These are phyloP conservation scores for Populus pruinosa DNA, from an alignment of 345 rosid species.

Conservation along the genomic window DNA sequence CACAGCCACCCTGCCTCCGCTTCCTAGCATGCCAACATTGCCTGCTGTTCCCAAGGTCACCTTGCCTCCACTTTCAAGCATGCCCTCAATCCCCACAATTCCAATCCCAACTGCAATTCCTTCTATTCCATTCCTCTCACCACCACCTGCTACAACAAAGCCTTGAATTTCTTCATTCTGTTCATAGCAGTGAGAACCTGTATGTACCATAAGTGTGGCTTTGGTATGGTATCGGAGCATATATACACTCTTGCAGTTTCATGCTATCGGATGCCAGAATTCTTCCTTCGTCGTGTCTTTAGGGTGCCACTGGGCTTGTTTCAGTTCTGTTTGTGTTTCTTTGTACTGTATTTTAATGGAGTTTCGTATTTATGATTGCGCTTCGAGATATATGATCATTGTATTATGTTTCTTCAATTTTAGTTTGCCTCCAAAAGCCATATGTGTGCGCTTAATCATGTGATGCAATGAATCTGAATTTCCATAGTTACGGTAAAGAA, in stretches of 20 bases:
- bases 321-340: background rate
- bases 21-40: conserved; percentile 16
- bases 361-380: background rate
- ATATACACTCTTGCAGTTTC: background rate
- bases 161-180: conserved; percentile 14
- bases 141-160: conserved; percentile 24
- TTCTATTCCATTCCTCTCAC: conserved; percentile 35
- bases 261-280: background rate
- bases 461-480: background rate
- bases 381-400: background rate
- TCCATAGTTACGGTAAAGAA: no score
- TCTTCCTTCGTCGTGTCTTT: background rate
- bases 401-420: background rate
- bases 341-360: background rate
- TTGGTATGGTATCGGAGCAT: background rate
- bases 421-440: background rate
- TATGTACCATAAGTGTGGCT: background rate
- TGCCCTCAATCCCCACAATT: conserved; percentile 21
- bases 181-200: background rate
- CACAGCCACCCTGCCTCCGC: conserved; percentile 1
- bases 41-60: conserved; percentile 9
- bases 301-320: background rate
- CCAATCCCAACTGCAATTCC: conserved; percentile 20
- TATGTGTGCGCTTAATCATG: no score
- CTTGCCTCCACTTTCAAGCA: conserved; percentile 23